These are phyloP conservation scores for Uronychia setigera DNA, from an alignment of 73 alveolate species.

Conservation along the genomic window DNA sequence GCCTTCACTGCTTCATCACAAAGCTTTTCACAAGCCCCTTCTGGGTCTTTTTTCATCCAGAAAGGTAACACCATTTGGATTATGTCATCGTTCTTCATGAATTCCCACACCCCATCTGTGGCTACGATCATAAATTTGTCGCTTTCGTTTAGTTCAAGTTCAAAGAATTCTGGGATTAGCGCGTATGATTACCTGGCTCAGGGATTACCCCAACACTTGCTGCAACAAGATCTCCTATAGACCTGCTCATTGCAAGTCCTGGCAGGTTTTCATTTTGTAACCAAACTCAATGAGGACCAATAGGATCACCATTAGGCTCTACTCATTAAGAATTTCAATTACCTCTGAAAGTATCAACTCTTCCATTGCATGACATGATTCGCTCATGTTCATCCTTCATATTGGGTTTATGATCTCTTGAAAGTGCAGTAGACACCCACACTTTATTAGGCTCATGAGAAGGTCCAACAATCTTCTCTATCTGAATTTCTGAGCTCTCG, in stretches of 20 bases:
- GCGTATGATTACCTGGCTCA: constrained; percentile 23
- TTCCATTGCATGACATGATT: constrained; percentile 25
- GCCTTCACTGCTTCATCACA: constrained; percentile 15
- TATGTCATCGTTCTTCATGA: constrained; percentile 31
- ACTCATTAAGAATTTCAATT: neutral
- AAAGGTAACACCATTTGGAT: constrained; percentile 12
- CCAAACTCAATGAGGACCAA: constrained; percentile 55
- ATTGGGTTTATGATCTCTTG: constrained; percentile 54
- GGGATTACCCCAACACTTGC: constrained; percentile 32
- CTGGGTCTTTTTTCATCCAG: constrained; percentile 35
- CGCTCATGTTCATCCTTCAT: constrained; percentile 41
- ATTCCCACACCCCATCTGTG: constrained; percentile 51
- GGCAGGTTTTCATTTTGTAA: constrained; percentile 33
- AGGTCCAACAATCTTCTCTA: neutral
- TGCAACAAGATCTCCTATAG: constrained; percentile 45
- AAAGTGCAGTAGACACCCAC: constrained; percentile 20
- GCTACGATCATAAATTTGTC: constrained; percentile 39
- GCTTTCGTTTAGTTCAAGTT: neutral
- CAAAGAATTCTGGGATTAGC: constrained; percentile 17
- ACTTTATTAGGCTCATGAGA: neutral
- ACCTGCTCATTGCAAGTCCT: constrained; percentile 53
- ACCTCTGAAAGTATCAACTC: constrained; percentile 32
- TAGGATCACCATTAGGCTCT: neutral
- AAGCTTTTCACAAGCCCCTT: constrained; percentile 16
- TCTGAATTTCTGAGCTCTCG: neutral